Base-by-base conservation (phyloP, 2,329 filamentous ascomycete species). In the Hypoxylon sp. region DNA sequence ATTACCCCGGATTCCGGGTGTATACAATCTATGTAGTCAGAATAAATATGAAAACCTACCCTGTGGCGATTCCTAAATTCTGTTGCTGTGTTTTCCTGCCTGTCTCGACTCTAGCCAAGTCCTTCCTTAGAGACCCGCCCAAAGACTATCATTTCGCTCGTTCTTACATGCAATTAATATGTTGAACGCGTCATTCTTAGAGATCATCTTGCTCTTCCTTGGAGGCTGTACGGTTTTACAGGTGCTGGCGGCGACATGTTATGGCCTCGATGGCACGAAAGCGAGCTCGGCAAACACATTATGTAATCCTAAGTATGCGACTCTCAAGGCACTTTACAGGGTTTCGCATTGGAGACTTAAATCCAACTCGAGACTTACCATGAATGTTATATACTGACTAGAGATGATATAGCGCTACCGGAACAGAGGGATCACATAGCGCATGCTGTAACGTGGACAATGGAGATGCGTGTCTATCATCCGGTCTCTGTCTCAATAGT, bases 371-470 rank as follows among this genome's bases (percentile, higher is more conserved):
- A 24, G 8, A 48, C 44, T 29, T 3, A 19, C 10, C n/a, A n/a
- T 37, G 4, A 6, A 42, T 22, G 26, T 9, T 5, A 22, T 31
- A 37, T 63, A 24, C 50, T 69, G 5, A 66, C 46, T 33, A 1
- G 22, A 47, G 8, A 44, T 14, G 44, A 9, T n/a, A 1, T 11
- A 66, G 59, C 55, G 68, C 67, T 5, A 73, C 68, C 11, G 70
- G 70, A 14, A 46, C n/a, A 33, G 57, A 35, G 39, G 62, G 66
- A 3, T 72, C 70, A 2, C 73, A 75, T 48, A 71, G 68, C 57
- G 67, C 72, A 14, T 75, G 72, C 44, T 75, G 73, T 48, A 72
- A 72, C 46, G 51, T 44, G 3, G 62, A 63, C 4, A 75, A 75
- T 44, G 58, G 51, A 31, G 73, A 74, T 31, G 69, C 67, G 1